Percentiles rank a stretch among this genome's conserved stretches.
Evolutionary conservation across 2,329 filamentous ascomycete species (phyloP).

Genomic region (Sclerotinia nivalis): DNA sequence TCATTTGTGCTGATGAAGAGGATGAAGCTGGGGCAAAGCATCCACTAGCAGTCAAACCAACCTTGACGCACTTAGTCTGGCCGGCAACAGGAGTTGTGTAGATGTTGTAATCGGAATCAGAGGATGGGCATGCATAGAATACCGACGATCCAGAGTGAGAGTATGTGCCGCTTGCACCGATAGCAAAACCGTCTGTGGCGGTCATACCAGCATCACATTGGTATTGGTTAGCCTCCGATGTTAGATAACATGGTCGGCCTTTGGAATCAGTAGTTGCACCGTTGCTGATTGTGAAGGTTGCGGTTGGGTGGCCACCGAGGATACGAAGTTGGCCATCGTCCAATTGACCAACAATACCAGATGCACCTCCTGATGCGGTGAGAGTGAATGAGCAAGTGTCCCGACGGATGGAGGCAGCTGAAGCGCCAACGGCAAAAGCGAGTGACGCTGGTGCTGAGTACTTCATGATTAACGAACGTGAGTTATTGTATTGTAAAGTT

Average conservation of each 20-base stretch:
- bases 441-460: constrained; percentile 11
- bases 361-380: constrained; percentile 49
- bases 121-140: constrained; percentile 62
- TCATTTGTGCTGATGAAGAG: not conserved
- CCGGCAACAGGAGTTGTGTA: constrained; percentile 48
- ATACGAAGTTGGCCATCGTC: constrained; percentile 62
- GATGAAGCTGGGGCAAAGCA: constrained; percentile 37
- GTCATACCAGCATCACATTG: constrained; percentile 53
- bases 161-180: constrained; percentile 52
- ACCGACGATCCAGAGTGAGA: constrained; percentile 49
- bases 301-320: constrained; percentile 50
- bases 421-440: not conserved
- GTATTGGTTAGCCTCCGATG: constrained; percentile 30
- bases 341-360: constrained; percentile 60
- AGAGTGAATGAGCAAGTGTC: constrained; percentile 53
- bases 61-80: constrained; percentile 51
- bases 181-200: constrained; percentile 56
- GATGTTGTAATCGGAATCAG: constrained; percentile 56
- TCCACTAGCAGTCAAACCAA: constrained; percentile 48
- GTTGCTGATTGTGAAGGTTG: constrained; percentile 56
- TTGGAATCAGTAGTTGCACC: constrained; percentile 56
- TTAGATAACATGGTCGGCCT: constrained; percentile 58
- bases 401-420: not conserved
- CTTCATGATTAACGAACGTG: constrained; percentile 14
- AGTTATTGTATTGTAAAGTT: not conserved